Evolutionary conservation across 192 early-diverging fungal genomes (phyloP).

Genomic region (Rhizoclosmatium globosum): DNA sequence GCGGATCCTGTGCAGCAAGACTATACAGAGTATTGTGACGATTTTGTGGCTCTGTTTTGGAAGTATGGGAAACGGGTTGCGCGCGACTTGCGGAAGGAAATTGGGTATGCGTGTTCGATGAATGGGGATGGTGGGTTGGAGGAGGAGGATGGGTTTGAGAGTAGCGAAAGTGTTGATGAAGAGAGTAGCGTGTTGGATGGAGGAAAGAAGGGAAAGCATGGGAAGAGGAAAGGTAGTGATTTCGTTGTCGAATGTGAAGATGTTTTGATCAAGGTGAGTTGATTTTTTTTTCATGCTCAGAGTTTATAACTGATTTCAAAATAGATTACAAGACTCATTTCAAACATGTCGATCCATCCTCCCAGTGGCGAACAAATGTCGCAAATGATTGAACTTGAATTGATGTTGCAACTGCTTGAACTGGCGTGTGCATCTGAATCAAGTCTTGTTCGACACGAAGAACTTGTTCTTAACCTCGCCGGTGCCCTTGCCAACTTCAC

Average conservation of each 20-base stretch:
- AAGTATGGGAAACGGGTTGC: slow-evolving; percentile 41
- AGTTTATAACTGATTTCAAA: too few relatives aligned
- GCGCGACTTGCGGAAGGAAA: background rate
- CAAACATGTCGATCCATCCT: slow-evolving; percentile 49
- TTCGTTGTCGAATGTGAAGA: background rate
- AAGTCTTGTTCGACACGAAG: slow-evolving; percentile 35
- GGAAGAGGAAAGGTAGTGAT: background rate
- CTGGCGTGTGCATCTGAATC: background rate
- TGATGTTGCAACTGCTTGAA: slow-evolving; percentile 49
- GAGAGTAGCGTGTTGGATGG: background rate
- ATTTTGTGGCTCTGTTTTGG: slow-evolving; percentile 50
- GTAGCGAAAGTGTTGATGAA: background rate
- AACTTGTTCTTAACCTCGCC: slow-evolving; percentile 54
- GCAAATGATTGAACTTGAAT: slow-evolving; percentile 56
- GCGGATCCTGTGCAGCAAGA: background rate
- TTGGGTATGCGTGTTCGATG: background rate
- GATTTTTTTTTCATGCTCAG: too few relatives aligned
- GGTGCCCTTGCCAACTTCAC: slow-evolving; percentile 58
- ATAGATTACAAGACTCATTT: slow-evolving; percentile 52
- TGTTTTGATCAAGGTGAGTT: slow-evolving; percentile 48
- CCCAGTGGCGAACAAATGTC: slow-evolving; percentile 37
- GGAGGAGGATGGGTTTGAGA: slow-evolving; percentile 17
- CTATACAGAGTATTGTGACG: background rate
- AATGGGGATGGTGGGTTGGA: background rate
- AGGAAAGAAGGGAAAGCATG: background rate